Evolutionary conservation across 306 rosid species (phyloP), one percentile per base, ranked within the genome.

Genomic region (Morella rubra): DNA sequence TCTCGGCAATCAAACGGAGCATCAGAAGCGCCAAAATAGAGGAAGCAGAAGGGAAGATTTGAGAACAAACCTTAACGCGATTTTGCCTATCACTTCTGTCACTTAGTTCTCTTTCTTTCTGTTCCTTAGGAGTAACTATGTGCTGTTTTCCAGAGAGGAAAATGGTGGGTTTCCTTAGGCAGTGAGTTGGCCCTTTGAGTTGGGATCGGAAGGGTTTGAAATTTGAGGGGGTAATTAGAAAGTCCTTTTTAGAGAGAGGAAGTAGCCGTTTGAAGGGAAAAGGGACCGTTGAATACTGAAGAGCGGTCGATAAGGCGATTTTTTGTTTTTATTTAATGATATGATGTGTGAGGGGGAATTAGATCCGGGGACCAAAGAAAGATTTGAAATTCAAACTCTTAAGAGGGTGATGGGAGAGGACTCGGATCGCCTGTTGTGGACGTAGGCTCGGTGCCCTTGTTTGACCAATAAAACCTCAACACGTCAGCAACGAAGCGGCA

Each of bases 331-430:
- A 72, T 54, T 69, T 37, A 22, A 62, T 3, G 44, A 59, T n/a
- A n/a, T 8, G 7, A 1, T 52, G 1, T 16, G 18, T 20, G 55
- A 46, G 16, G 56, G 41, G 73, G 18, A 16, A 14, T 15, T 8
- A 55, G 8, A 74, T 75, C 16, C 40, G 15, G 49, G n/a, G 71
- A 78, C 64, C 72, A 71, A 64, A 27, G 50, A 66, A 3, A 20
- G 46, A 72, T 93, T 91, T 89, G 91, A 93, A 93, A 87, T 90
- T 93, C 90, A 88, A 89, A 91, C 69, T 75, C 76, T 64, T 15
- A 15, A 54, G 78, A 78, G 74, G 37, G 27, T 9, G 50, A 46
- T 40, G 46, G 44, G 44, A 5, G 44, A 47, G 44, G 74, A 50
- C 18, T 13, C 6, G n/a, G 73, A 80, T 80, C 27, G 14, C 16